Evolutionary conservation across 495 filamentous ascomycete genomes (phyloP).

Genomic region (Mytilinidion resinicola): DNA sequence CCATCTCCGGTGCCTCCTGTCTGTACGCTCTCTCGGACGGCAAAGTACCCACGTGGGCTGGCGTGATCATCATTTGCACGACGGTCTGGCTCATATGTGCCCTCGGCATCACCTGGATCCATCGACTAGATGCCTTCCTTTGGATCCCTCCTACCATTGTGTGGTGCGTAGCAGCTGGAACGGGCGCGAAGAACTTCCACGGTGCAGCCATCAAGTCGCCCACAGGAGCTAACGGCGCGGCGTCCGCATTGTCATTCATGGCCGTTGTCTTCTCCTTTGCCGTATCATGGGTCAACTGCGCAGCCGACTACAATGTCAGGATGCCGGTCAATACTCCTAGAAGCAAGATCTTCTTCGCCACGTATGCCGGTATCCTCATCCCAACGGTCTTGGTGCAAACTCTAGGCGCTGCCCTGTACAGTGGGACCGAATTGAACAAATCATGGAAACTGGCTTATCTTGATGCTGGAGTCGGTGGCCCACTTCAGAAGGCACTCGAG

Average conservation of each 20-base stretch:
- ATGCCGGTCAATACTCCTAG: constrained; percentile 21
- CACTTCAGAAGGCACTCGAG: constrained; percentile 14
- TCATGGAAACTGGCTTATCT: constrained; percentile 16
- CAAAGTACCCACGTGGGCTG: constrained; percentile 18
- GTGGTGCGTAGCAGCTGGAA: constrained; percentile 39
- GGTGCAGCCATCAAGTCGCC: constrained; percentile 25
- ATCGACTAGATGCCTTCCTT: constrained; percentile 29
- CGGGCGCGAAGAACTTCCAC: constrained; percentile 33
- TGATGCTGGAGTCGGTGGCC: constrained; percentile 15
- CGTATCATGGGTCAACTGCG: constrained; percentile 24
- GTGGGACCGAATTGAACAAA: constrained; percentile 7
- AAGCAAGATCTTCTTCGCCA: constrained; percentile 20
- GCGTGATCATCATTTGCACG: constrained; percentile 25
- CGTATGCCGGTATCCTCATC: constrained; percentile 17
- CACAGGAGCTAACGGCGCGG: constrained; percentile 19
- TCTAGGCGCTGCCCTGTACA: constrained; percentile 18
- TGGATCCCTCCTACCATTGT: constrained; percentile 40
- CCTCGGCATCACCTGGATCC: constrained; percentile 25
- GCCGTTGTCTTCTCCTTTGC: constrained; percentile 24
- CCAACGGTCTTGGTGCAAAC: constrained; percentile 21
- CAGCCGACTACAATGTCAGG: constrained; percentile 23
- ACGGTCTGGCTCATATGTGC: constrained; percentile 23
- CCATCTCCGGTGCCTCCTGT: constrained; percentile 18
- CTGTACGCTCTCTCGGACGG: constrained; percentile 20
- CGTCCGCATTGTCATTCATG: constrained; percentile 22